Base-by-base conservation (phyloP, 2,329 filamentous ascomycete species). In the Penicillium occitanis region DNA sequence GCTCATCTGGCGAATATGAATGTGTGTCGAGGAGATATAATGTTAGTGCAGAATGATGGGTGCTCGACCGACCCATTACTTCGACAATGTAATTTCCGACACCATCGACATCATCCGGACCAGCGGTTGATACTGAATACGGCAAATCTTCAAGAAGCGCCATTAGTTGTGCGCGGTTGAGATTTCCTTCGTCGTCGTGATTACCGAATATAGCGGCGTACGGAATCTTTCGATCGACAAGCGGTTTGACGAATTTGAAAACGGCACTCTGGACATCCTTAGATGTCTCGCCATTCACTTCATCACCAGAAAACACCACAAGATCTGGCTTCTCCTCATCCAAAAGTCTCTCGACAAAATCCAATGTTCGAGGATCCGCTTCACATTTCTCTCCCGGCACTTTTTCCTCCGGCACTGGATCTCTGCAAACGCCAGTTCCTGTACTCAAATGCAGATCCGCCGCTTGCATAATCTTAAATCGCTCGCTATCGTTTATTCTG, bases 121-220 rank as follows among this genome's bases (percentile, higher is more conserved):
- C 95, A 4, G 93, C 87, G 68, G 86, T 83, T n/a, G 93, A 93
- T 22, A 99, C 84, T 1, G 93, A 97, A 78, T 92, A 97, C 0
- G 95, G 95, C 0, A 99, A 84, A 0, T 89, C 88, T 76, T 97
- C 89, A 72, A 97, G 88, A 14, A 99, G 84, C 3, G 88, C 84
- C 93, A 99, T 98, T 73, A 95, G 90, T 2, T 87, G 86, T 4
- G 86, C 82, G 65, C 95, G 90, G 17, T 89, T 87, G 70, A 97
- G 85, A 55, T 91, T 88, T 40, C 90, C 89, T 82, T 98, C 94
- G 73, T 98, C 94, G 74, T 99, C 95, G 77, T 99, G 95, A 76
- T 99, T 99, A 65, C 95, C 95, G 74, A 98, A 97, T 67, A 99
- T 98, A 68, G 90, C 89, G 17, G 93, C 91, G 73, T 96, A 98